Evolutionary conservation across 371 early-diverging fungal genomes (phyloP), one percentile per base, ranked within the genome.

Genomic region (Conidiobolus incongruus): DNA sequence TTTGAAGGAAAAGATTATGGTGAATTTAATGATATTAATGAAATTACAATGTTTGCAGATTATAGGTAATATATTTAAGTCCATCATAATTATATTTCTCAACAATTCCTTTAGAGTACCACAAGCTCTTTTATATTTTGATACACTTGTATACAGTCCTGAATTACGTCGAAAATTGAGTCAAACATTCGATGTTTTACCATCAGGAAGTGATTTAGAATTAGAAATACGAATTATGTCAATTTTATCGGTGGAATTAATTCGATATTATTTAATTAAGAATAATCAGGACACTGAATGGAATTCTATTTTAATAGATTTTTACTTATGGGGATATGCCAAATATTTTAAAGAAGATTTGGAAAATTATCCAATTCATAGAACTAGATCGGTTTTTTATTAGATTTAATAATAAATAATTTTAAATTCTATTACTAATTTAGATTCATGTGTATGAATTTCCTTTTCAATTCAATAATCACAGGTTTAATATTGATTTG

Each of bases 31-130:
- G 83, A 86, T 51, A 86, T 89, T 53, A 80, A 79, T 51, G 45
- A 59, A 3, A 68, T 89, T 38, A 89, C 89, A 15, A 89, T 89
- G 86, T 86, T 89, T 74, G 89, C 89, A 4, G 89, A 89, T 59
- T 89, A 89, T 48, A 64, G 84, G 67, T 60, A 55, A 33, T 23
- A 0, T 13, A 7, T 22, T 12, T 47, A 30, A 7, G 32, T 46
- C 13, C 17, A 37, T 13, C 12, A 19, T 46, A 39, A 28, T 10
- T n/a, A 26, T 31, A 29, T n/a, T 28, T 33, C 28, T 46, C 40
- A 30, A 36, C 19, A 11, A 8, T 15, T 4, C 23, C 12, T 44
- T n/a, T 47, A 61, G 70, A 36, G 69, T 73, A 1, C 70, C 70
- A 1, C 70, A 73, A 52, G 72, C 78, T 3, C 59, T 88, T 23